A percentile compares a stretch with the other conserved stretches of the same genome.
Evolutionary conservation across 116 monocot genomes (phyloP).

Genomic region (Zostera marina): DNA sequence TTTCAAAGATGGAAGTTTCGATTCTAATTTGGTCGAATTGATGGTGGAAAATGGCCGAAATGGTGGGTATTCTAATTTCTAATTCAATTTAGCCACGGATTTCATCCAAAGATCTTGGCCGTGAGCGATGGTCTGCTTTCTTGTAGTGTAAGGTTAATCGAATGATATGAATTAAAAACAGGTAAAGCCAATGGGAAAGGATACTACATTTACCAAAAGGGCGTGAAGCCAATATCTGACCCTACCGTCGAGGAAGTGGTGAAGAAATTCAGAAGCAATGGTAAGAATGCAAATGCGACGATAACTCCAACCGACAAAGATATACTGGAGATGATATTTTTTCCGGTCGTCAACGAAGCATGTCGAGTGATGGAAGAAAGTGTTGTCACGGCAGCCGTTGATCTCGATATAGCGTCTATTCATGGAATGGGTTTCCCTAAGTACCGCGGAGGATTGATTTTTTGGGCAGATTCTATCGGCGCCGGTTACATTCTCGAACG

Average conservation of each 20-base stretch:
- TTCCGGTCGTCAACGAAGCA: slow-evolving; percentile 71
- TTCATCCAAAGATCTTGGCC: too few relatives aligned
- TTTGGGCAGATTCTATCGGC: slow-evolving; percentile 71
- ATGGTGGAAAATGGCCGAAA: slow-evolving; percentile 64
- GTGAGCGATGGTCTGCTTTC: too few relatives aligned
- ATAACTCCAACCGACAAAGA: slow-evolving; percentile 58
- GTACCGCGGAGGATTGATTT: slow-evolving; percentile 63
- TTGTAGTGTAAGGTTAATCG: too few relatives aligned
- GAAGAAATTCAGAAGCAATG: slow-evolving; percentile 48
- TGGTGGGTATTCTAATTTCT: slow-evolving; percentile 43
- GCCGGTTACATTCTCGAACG: slow-evolving; percentile 41
- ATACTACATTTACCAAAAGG: slow-evolving; percentile 77
- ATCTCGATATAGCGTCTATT: slow-evolving; percentile 58
- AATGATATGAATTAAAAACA: slow-evolving; percentile 10
- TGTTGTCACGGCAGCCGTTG: slow-evolving; percentile 48
- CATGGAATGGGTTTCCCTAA: slow-evolving; percentile 72
- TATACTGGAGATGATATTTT: slow-evolving; percentile 76
- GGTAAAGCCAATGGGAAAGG: slow-evolving; percentile 89
- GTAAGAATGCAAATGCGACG: slow-evolving; percentile 39
- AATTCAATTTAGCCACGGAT: too few relatives aligned
- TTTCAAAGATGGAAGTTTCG: slow-evolving; percentile 47
- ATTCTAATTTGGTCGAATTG: slow-evolving; percentile 32
- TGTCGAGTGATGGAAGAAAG: slow-evolving; percentile 72
- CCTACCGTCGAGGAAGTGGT: slow-evolving; percentile 50
- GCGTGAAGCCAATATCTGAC: slow-evolving; percentile 78